Evolutionary conservation across 2,329 filamentous ascomycete genomes (phyloP).

Genomic region (Fusarium domesticum): DNA sequence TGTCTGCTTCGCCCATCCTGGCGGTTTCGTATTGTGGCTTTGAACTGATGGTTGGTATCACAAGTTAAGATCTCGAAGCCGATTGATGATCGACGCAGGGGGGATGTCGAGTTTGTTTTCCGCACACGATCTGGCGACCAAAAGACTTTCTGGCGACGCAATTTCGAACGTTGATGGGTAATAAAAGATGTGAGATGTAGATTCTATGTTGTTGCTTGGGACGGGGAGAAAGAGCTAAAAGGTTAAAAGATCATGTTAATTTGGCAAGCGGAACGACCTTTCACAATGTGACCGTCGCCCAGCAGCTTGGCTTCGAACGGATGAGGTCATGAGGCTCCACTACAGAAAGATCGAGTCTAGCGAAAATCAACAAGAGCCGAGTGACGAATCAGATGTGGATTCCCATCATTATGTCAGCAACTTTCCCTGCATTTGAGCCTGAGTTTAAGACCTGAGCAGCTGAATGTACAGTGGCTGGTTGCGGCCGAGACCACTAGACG

Average conservation of each 20-base stretch:
- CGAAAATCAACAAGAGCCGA: neutral
- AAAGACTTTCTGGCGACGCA: neutral
- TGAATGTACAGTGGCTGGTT: neutral
- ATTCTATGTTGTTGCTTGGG: neutral
- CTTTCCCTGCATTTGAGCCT: neutral
- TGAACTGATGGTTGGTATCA: slow-evolving; percentile 1
- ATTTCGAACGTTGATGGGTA: neutral
- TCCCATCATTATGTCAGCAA: neutral
- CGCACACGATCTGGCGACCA: neutral
- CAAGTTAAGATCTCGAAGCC: neutral
- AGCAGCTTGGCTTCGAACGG: neutral
- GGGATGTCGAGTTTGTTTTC: neutral
- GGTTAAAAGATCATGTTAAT: neutral
- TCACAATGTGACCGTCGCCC: neutral
- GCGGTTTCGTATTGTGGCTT: slow-evolving; percentile 1
- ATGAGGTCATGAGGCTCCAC: neutral
- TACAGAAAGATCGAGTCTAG: neutral
- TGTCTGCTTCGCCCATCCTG: slow-evolving; percentile 37
- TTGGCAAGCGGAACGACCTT: neutral
- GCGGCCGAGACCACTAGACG: neutral
- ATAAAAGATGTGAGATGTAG: neutral
- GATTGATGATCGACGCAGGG: slow-evolving; percentile 12
- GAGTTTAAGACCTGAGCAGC: neutral
- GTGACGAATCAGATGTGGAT: neutral
- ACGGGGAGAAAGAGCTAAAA: neutral